Evolutionary conservation across 1,284 basidiomycete genomes (phyloP).

Genomic region (Boletus smithii): DNA sequence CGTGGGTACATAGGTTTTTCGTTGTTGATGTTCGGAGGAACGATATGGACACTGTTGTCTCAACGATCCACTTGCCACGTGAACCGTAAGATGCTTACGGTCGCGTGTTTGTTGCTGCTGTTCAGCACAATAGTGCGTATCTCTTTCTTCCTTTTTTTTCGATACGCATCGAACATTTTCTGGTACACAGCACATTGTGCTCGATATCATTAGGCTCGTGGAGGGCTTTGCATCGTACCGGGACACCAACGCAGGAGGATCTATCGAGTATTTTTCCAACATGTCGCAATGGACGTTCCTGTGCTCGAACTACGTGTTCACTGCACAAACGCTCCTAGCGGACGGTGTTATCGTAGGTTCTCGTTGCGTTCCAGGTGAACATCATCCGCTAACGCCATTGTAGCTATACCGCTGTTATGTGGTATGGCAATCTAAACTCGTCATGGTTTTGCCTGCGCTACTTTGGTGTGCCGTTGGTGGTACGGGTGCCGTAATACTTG

Average conservation of each 20-base stretch:
- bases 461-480: slow-evolving; percentile 21
- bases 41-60: slow-evolving; percentile 15
- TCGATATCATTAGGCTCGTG: slow-evolving; percentile 21
- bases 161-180: not conserved
- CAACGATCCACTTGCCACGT: slow-evolving; percentile 1
- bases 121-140: slow-evolving; percentile 18
- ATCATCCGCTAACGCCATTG: not conserved
- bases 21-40: slow-evolving; percentile 21
- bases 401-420: slow-evolving; percentile 29
- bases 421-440: slow-evolving; percentile 20
- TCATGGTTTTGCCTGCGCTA: slow-evolving; percentile 21
- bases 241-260: not conserved
- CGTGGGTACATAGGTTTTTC: slow-evolving; percentile 12
- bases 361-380: not conserved
- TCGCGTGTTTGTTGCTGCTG: slow-evolving; percentile 13
- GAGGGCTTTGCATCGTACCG: slow-evolving; percentile 11
- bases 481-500: slow-evolving; percentile 2
- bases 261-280: slow-evolving; percentile 24
- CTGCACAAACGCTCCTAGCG: slow-evolving; percentile 35
- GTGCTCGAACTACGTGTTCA: slow-evolving; percentile 30
- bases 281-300: slow-evolving; percentile 31
- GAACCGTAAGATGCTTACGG: slow-evolving; percentile 12
- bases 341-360: slow-evolving; percentile 30
- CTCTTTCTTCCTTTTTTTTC: not conserved
- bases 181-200: slow-evolving; percentile 20